phyloP scores from a whole-genome alignment of 371 early-diverging fungal genomes.

The Haplosporangium sp. region DNA sequence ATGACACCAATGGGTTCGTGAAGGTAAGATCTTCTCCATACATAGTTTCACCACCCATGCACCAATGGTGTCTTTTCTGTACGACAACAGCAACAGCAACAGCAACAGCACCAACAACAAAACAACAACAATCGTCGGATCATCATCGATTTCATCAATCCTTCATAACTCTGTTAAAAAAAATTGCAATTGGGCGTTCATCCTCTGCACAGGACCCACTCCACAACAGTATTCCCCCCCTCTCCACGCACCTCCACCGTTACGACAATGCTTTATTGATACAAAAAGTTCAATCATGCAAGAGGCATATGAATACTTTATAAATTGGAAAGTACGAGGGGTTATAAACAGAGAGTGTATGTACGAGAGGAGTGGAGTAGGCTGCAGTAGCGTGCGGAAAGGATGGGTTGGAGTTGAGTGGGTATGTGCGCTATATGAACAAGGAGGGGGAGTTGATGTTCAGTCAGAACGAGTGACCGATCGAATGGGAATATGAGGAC shows the following conservation, averaged over 20 bases:
- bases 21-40: slow-evolving; percentile 70
- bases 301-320: no score
- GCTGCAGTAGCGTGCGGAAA: background rate
- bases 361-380: background rate
- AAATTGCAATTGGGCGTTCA: background rate
- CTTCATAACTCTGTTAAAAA: no score
- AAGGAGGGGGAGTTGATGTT: slow-evolving; percentile 1
- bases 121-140: no score
- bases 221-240: background rate
- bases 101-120: no score
- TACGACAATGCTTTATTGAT: no score
- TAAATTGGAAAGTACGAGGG: no score
- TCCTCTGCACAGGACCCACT: background rate
- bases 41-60: background rate
- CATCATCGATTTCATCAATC: no score
- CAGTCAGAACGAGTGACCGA: slow-evolving; percentile 3
- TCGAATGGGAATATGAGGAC: slow-evolving; percentile 26
- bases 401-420: background rate
- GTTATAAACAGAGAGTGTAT: no score
- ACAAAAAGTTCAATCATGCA: no score
- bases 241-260: background rate
- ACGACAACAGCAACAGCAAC: background rate
- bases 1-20: slow-evolving; percentile 95
- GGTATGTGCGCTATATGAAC: background rate
- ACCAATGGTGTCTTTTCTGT: background rate